Percentiles rank a stretch among this genome's conserved stretches.
These are phyloP conservation scores for Blastomyces percursus DNA, from an alignment of 2,329 filamentous ascomycete genomes.

Conservation along the genomic window DNA sequence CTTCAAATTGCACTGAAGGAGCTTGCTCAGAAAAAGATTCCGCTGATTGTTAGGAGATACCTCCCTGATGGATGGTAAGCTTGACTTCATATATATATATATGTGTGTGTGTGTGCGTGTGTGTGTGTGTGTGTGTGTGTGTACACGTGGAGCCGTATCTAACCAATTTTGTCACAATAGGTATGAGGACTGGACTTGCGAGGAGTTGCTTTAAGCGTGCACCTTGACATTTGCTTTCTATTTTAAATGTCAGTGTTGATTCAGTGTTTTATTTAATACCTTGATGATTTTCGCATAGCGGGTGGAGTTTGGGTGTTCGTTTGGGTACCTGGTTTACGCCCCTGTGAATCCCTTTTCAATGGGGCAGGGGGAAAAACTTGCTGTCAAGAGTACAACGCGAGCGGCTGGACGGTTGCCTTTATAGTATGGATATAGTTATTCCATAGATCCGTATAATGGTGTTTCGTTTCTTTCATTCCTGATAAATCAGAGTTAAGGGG, in stretches of 20 bases:
- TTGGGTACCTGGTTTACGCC: neutral
- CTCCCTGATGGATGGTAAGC: conserved; percentile 91
- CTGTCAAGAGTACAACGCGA: neutral
- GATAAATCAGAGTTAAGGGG: neutral
- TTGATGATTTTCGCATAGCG: conserved; percentile 13
- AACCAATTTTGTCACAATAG: conserved; percentile 33
- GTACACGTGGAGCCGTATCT: neutral
- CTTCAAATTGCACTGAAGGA: conserved; percentile 97
- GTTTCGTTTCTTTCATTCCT: neutral
- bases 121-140: too few relatives aligned
- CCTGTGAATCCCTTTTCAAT: neutral
- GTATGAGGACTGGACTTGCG: conserved; percentile 99
- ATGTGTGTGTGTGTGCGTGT: too few relatives aligned
- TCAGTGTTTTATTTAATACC: conserved; percentile 2
- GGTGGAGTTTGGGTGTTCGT: conserved; percentile 11
- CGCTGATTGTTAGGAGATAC: conserved; percentile 86
- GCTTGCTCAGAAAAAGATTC: conserved; percentile 96
- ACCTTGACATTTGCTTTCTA: neutral
- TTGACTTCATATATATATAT: neutral
- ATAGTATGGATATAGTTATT: conserved; percentile 1
- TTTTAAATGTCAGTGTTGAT: neutral
- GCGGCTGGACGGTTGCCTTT: neutral
- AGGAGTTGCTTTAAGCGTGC: conserved; percentile 63
- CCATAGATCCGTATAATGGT: conserved; percentile 2
- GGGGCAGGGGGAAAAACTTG: neutral